These are phyloP conservation scores for Claviceps sorghi DNA, from an alignment of 2,329 filamentous ascomycete species.

Conservation along the genomic window DNA sequence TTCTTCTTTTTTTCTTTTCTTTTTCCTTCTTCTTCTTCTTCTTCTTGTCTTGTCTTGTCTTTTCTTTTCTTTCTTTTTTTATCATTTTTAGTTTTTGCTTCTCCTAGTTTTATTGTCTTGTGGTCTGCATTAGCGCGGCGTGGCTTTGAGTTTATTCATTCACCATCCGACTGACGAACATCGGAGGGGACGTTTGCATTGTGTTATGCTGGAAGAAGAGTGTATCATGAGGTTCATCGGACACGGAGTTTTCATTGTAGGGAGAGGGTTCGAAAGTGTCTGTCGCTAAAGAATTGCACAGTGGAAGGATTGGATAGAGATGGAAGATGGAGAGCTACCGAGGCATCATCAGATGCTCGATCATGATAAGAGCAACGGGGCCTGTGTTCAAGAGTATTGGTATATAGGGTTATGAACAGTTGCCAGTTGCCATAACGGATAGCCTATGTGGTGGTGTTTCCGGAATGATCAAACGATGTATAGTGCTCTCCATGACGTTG, in stretches of 20 bases:
- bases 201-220: neutral
- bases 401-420: too few species aligned
- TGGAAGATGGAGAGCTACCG: neutral
- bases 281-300: neutral
- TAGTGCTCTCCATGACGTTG: too few species aligned
- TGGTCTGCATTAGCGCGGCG: conserved; percentile 1
- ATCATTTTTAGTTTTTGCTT: neutral
- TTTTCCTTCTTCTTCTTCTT: neutral
- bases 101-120: neutral
- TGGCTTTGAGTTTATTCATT: neutral
- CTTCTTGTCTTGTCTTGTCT: neutral
- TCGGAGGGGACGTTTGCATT: neutral
- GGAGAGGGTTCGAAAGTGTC: neutral
- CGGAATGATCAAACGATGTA: too few species aligned
- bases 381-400: too few species aligned
- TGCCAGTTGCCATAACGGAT: too few species aligned
- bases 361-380: neutral
- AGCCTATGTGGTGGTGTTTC: too few species aligned
- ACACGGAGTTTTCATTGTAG: neutral
- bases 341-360: neutral
- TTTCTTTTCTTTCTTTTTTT: neutral
- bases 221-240: neutral
- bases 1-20: neutral
- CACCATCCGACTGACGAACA: neutral
- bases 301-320: neutral